phyloP scores from a whole-genome alignment of 495 filamentous ascomycete species.

The Aspergillus heteromorphus region DNA sequence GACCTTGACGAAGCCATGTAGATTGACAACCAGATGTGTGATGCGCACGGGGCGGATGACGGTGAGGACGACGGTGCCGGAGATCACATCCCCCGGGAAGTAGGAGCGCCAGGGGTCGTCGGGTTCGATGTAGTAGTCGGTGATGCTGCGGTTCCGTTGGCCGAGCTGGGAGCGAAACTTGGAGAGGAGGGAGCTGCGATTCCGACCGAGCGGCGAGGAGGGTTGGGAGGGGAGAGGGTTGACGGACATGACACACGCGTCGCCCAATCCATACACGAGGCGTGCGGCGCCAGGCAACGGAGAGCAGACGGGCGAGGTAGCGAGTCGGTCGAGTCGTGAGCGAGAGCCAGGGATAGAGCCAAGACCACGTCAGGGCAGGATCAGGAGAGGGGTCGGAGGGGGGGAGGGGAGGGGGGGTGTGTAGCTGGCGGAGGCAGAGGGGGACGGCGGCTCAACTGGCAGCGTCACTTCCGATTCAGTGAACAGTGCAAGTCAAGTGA shows the following conservation, averaged over 20 bases:
- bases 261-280: conserved; percentile 37
- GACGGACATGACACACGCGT: conserved; percentile 43
- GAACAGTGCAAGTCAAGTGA: conserved; percentile 9
- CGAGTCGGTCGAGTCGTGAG: background rate
- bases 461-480: background rate
- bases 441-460: background rate
- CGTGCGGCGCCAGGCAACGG: conserved; percentile 3
- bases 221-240: conserved; percentile 31
- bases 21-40: conserved; percentile 81
- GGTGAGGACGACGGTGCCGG: conserved; percentile 73
- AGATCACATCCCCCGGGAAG: conserved; percentile 59
- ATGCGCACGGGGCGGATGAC: conserved; percentile 78
- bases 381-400: background rate
- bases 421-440: background rate
- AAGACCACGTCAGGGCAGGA: background rate
- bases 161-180: conserved; percentile 57
- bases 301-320: conserved; percentile 6
- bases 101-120: conserved; percentile 89
- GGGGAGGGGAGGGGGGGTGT: background rate
- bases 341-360: too few relatives aligned
- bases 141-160: conserved; percentile 63
- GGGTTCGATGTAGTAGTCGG: conserved; percentile 70
- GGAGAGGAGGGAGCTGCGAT: conserved; percentile 50
- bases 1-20: conserved; percentile 87
- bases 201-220: conserved; percentile 38